Conservation (phyloP, 1,284 basidiomycete genomes). For the Sporisorium graminicola region DNA sequence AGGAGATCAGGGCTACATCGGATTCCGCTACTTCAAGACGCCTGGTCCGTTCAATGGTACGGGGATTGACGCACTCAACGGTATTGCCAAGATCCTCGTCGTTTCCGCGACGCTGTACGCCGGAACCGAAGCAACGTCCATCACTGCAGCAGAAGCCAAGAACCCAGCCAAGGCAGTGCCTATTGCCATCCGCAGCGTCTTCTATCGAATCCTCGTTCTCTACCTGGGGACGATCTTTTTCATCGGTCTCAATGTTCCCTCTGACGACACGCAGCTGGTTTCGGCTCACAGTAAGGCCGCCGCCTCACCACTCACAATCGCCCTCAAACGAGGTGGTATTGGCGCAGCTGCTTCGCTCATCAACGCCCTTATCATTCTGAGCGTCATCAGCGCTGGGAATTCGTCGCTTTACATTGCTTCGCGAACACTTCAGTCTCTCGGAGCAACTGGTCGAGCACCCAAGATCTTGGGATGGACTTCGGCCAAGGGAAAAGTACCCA, state of each 20-base stretch:
- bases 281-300: slow-evolving; percentile 34
- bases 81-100: slow-evolving; percentile 74
- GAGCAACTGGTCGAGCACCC: slow-evolving; percentile 49
- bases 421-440: slow-evolving; percentile 50
- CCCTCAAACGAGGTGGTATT: slow-evolving; percentile 49
- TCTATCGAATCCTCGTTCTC: slow-evolving; percentile 79
- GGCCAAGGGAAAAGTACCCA: slow-evolving; percentile 36
- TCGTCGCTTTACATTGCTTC: slow-evolving; percentile 59
- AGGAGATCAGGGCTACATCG: slow-evolving; percentile 44
- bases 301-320: slow-evolving; percentile 56
- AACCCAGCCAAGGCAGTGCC: slow-evolving; percentile 53
- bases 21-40: slow-evolving; percentile 62
- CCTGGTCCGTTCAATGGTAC: slow-evolving; percentile 70
- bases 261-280: slow-evolving; percentile 38
- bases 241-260: slow-evolving; percentile 54
- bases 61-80: slow-evolving; percentile 58
- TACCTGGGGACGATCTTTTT: slow-evolving; percentile 72
- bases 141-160: slow-evolving; percentile 54
- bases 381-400: slow-evolving; percentile 53
- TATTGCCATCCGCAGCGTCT: slow-evolving; percentile 73
- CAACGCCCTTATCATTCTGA: slow-evolving; percentile 58
- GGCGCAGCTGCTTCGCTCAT: slow-evolving; percentile 44
- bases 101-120: slow-evolving; percentile 77
- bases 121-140: slow-evolving; percentile 76
- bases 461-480: slow-evolving; percentile 45